phyloP scores from a whole-genome alignment of 2,329 filamentous ascomycete genomes.

The Cladosporium sp. region DNA sequence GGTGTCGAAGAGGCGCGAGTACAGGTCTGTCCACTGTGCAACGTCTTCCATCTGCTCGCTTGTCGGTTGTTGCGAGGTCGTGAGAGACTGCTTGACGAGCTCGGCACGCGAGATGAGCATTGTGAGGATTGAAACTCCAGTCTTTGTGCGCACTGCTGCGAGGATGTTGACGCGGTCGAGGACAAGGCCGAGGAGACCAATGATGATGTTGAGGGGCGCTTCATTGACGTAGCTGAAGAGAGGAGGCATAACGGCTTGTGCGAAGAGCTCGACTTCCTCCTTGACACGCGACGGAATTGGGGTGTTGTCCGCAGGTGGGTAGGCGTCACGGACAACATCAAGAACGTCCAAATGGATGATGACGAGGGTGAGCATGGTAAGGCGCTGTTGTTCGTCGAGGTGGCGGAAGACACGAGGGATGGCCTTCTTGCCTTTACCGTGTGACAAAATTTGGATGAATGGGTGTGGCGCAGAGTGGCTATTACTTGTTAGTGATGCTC shows the following conservation, averaged over 20 bases:
- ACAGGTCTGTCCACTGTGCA: conserved; percentile 79
- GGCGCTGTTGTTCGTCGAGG: conserved; percentile 86
- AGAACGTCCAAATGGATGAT: conserved; percentile 89
- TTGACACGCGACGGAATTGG: conserved; percentile 75
- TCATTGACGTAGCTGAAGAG: conserved; percentile 89
- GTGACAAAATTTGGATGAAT: conserved; percentile 93
- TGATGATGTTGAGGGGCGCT: conserved; percentile 85
- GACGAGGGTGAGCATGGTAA: conserved; percentile 94
- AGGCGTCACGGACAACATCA: conserved; percentile 81
- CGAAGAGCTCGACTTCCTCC: conserved; percentile 91
- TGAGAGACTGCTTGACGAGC: conserved; percentile 80
- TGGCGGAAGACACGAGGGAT: conserved; percentile 94
- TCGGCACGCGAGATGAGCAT: conserved; percentile 94
- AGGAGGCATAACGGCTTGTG: conserved; percentile 81
- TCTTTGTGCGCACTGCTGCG: conserved; percentile 78
- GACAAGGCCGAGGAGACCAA: conserved; percentile 83
- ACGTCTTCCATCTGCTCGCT: conserved; percentile 56
- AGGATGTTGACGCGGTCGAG: conserved; percentile 80
- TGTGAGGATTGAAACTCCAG: conserved; percentile 86
- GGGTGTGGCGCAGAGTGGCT: conserved; percentile 74
- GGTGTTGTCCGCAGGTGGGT: conserved; percentile 68
- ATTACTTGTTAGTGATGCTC: conserved; percentile 40
- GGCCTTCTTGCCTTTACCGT: conserved; percentile 93
- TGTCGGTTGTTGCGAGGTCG: conserved; percentile 62
- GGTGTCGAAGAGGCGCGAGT: conserved; percentile 82